Evolutionary conservation across 495 filamentous ascomycete species (phyloP), one percentile per base, ranked within the genome.

Genomic region (Talaromyces adpressus): DNA sequence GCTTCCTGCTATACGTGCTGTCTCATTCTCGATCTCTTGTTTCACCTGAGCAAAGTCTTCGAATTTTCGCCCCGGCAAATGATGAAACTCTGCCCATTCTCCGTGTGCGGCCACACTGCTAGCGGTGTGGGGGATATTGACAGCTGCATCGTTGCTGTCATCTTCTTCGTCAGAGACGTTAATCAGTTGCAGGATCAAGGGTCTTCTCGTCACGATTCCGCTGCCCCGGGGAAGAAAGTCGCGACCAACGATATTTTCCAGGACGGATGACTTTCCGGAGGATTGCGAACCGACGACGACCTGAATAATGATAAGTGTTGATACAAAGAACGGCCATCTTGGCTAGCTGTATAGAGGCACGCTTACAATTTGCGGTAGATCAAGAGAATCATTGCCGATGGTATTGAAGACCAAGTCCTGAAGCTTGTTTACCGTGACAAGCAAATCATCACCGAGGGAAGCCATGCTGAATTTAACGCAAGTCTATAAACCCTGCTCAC

Each of bases 331-430:
- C 39, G 69, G 67, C 53, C 36, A 66, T 36, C 9, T 36, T 36
- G 65, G 22, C 39, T 60, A 16, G 11, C 27, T 27, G 6, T 29
- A 53, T 9, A 23, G 34, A 20, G 5, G 45, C 78, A 49, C 8
- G 45, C 89, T 74, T 87, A 98, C 94, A 80, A 99, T 99, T 75
- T 99, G 94, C 60, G 94, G 94, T 47, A 99, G 77, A 77, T 99
- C 94, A 61, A 99, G 85, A 39, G 93, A 97, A 73, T 99, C 94
- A 78, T 94, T 97, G 72, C 94, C 95, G 72, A 98, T 98, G 59
- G 95, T 98, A 79, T 98, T 98, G 80, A 98, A 98, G 63, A 98
- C 94, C 70, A 99, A 77, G 77, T 99, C 94, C 71, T 98, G 95
- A 65, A 98, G 83, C 79, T 93, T 93, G 79, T 98, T 98, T 73